Percentiles rank a stretch among this genome's conserved stretches.
phyloP scores from a whole-genome alignment of 2,329 filamentous ascomycete species.

The Pyrenophora seminiperda region DNA sequence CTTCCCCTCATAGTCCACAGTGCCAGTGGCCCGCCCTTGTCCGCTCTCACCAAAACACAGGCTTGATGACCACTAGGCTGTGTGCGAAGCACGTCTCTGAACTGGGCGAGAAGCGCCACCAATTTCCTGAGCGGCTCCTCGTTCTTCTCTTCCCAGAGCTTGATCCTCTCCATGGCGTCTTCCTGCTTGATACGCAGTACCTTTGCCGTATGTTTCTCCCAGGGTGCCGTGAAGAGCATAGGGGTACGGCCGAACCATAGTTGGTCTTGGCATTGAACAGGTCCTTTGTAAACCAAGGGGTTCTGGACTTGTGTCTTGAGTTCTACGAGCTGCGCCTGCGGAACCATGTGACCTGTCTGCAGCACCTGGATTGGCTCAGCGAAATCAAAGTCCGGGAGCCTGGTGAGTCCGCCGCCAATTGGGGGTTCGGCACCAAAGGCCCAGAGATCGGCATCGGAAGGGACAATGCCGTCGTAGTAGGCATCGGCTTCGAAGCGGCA shows the following conservation, averaged over 20 bases:
- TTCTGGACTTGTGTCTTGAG: slow-evolving; percentile 31
- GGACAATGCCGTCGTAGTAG: slow-evolving; percentile 25
- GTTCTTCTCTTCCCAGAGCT: slow-evolving; percentile 29
- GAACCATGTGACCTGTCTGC: slow-evolving; percentile 34
- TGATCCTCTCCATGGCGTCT: slow-evolving; percentile 22
- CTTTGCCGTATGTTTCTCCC: slow-evolving; percentile 19
- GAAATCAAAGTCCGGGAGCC: slow-evolving; percentile 21
- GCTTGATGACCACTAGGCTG: no score
- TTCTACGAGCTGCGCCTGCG: slow-evolving; percentile 30
- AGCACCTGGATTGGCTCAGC: slow-evolving; percentile 26
- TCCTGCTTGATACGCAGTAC: slow-evolving; percentile 22
- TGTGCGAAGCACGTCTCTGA: slow-evolving; percentile 21
- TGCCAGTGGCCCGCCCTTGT: no score
- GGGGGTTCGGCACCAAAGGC: slow-evolving; percentile 14
- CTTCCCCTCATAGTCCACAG: no score
- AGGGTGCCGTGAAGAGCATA: slow-evolving; percentile 30
- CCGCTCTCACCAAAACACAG: no score
- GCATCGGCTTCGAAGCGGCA: slow-evolving; percentile 39
- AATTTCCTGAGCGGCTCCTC: slow-evolving; percentile 32
- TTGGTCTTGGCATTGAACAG: slow-evolving; percentile 31
- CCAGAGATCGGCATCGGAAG: slow-evolving; percentile 20
- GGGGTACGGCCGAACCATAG: slow-evolving; percentile 41
- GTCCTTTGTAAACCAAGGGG: slow-evolving; percentile 3
- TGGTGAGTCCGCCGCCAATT: slow-evolving; percentile 17
- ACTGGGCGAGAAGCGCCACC: slow-evolving; percentile 19